Percentiles rank a stretch among this genome's conserved stretches.
phyloP scores from a whole-genome alignment of 805 yeast species.

The Metschnikowia lachancei region DNA sequence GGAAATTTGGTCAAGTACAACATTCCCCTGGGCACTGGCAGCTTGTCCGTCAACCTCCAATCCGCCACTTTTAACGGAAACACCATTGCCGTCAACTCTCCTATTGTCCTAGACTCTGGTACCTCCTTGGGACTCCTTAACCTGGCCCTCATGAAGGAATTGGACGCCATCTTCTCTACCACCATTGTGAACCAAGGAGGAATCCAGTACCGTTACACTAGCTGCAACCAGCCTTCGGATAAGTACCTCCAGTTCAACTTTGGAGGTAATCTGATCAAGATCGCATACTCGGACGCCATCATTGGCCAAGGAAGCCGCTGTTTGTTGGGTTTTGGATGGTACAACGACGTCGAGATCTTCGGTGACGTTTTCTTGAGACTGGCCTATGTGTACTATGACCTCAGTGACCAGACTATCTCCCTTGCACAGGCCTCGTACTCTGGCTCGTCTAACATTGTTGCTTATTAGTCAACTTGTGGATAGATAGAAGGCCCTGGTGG shows the following conservation, averaged over 20 bases:
- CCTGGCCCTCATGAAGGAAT: conserved; percentile 7
- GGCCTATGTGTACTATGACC: conserved; percentile 19
- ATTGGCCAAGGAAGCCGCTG: conserved; percentile 7
- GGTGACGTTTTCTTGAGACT: conserved; percentile 20
- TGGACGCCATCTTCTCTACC: conserved; percentile 11
- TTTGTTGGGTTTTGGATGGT: conserved; percentile 13
- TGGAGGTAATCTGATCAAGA: conserved; percentile 9
- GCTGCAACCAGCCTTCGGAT: too few species aligned
- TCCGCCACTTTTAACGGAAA: conserved; percentile 11
- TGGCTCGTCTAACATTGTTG: conserved; percentile 10
- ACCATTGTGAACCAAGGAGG: conserved; percentile 7
- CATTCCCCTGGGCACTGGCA: conserved; percentile 8
- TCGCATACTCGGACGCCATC: conserved; percentile 11
- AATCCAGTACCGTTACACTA: conserved; percentile 13
- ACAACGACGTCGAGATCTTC: conserved; percentile 9
- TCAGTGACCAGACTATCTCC: conserved; percentile 15
- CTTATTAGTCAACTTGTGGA: conserved; percentile 7
- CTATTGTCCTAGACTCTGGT: conserved; percentile 16
- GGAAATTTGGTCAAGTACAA: conserved; percentile 12
- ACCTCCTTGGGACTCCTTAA: conserved; percentile 13
- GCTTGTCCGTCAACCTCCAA: conserved; percentile 9
- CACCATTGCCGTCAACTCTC: conserved; percentile 1
- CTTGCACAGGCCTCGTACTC: conserved; percentile 14
- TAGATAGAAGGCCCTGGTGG: too few species aligned
- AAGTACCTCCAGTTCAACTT: conserved; percentile 13